Evolutionary conservation across 1,284 basidiomycete species (phyloP), one percentile per base, ranked within the genome.

Genomic region (Fomitopsis betulina): DNA sequence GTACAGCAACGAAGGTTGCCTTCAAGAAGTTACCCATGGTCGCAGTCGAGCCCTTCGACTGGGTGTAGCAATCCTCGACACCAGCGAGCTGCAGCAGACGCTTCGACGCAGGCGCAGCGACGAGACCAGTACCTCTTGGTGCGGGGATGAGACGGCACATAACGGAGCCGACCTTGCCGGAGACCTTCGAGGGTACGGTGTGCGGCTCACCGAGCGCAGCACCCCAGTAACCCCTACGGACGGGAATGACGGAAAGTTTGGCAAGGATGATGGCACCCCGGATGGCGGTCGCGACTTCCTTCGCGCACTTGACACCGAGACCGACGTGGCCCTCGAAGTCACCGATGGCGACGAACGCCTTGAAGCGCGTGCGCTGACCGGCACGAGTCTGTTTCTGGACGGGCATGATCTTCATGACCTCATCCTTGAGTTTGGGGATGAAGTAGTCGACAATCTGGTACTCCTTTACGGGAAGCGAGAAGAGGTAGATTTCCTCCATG

Each of bases 1-100:
- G 61, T 75, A 93, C 91, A 58, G 97, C 96, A 71, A 86, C 91
- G 74, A 98, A 98, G 62, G 96, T 97, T 57, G 96, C 97, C 82
- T 98, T 98, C 81, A 99, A 89, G 87, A 98, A 98, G 84, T 99
- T 99, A 76, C 96, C 96, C 93, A 98, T 98, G 64, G 97, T 99
- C 52, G 96, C 94, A 57, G 97, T 99, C 68, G 93, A 96, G 75
- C 97, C 96, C 80, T 94, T 95, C 61, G 96, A 91, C 76, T 97
- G 94, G 61, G 96, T 98, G 83, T 96, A 96, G 72, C 82, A 82
- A 76, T 98, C 96, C 80, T 97, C 87, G 66, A 98, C 87, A 86
- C 96, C 96, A 71, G 96, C 96, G 70, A 99, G 85, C 80, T 99
- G 96, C 68, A 99, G 81, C 74, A 99, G 83, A 68, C 96, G 90